Conservation (phyloP, 2,329 filamentous ascomycete genomes). For the Ophiostoma ips region DNA sequence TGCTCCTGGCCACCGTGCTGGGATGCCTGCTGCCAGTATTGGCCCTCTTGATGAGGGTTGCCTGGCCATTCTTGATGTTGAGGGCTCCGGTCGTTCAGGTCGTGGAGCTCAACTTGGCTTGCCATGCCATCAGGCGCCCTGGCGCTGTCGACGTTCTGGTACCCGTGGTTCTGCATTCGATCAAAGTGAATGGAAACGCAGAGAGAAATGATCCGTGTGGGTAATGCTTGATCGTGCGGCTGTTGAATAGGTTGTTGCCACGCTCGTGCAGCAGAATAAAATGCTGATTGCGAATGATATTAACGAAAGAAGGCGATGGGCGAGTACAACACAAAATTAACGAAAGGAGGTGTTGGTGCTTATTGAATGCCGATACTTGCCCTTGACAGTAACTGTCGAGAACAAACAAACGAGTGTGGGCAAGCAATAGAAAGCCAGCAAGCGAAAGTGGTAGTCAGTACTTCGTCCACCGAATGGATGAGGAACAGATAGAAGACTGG, state of each 20-base stretch:
- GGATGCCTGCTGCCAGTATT: neutral
- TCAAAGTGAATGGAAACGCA: neutral
- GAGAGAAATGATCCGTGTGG: neutral
- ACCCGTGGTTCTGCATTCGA: constrained; percentile 11
- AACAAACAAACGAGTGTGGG: neutral
- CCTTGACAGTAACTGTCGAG: neutral
- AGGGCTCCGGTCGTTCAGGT: constrained; percentile 5
- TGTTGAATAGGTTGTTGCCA: too few species aligned
- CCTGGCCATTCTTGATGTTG: constrained; percentile 1
- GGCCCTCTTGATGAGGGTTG: constrained; percentile 1
- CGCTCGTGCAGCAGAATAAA: neutral
- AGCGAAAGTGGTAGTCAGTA: too few species aligned
- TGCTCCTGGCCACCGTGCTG: neutral
- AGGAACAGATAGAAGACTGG: too few species aligned
- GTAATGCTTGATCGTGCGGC: neutral
- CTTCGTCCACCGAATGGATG: too few species aligned
- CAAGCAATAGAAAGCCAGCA: neutral
- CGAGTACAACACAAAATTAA: neutral
- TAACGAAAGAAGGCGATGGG: too few species aligned
- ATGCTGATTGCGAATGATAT: neutral
- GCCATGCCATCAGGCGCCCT: constrained; percentile 3
- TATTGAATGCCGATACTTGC: neutral
- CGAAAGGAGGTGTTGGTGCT: neutral
- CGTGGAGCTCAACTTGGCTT: constrained; percentile 10
- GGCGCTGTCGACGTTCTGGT: constrained; percentile 3